Percentiles rank a stretch among this genome's conserved stretches.
phyloP scores from a whole-genome alignment of 2,329 filamentous ascomycete species.

The Talaromyces sp. region DNA sequence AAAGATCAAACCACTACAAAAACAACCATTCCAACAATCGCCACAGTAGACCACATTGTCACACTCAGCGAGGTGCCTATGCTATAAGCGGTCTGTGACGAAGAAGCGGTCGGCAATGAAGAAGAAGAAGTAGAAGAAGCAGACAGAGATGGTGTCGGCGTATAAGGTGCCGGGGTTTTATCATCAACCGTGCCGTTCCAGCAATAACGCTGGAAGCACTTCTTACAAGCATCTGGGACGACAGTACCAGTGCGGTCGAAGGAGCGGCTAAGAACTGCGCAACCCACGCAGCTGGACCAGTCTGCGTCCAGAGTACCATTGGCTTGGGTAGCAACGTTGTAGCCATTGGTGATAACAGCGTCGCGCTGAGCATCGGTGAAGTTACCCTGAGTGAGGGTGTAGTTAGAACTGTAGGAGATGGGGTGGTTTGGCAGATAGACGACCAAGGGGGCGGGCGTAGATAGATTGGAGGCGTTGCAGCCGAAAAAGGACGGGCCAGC shows the following conservation, averaged over 20 bases:
- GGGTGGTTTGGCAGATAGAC: neutral
- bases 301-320: constrained; percentile 68
- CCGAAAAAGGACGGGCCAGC: constrained; percentile 72
- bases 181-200: constrained; percentile 72
- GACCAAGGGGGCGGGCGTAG: neutral
- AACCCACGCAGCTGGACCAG: constrained; percentile 81
- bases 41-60: no score
- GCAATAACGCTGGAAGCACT: constrained; percentile 80
- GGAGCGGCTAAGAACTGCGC: constrained; percentile 74
- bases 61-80: no score
- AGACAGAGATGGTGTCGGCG: constrained; percentile 24
- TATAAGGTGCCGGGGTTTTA: constrained; percentile 31
- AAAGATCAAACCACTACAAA: no score
- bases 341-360: constrained; percentile 60
- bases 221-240: constrained; percentile 64
- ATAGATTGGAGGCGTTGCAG: constrained; percentile 46
- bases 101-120: no score
- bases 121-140: no score
- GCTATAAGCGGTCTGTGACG: no score
- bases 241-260: constrained; percentile 63
- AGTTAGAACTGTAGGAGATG: neutral
- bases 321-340: constrained; percentile 75
- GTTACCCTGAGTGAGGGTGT: no score
- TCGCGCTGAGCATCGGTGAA: no score
- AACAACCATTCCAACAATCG: no score